phyloP scores from a whole-genome alignment of 163 green algal genomes.

The Prototheca cutis region DNA sequence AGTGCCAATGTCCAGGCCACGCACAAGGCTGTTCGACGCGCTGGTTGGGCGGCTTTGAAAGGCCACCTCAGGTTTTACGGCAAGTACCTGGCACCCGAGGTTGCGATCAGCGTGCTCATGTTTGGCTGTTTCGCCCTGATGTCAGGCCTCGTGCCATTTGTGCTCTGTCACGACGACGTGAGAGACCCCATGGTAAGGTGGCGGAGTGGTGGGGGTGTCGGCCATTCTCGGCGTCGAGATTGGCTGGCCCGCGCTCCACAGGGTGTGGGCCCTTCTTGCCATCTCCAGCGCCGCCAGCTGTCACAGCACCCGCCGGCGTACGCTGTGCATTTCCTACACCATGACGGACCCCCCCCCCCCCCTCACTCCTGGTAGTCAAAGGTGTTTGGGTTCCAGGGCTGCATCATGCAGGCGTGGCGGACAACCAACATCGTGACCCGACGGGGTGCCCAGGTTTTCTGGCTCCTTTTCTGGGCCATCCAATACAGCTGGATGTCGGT shows the following conservation, averaged over 20 bases:
- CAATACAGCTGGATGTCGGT: slow-evolving; percentile 20
- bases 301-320: no score
- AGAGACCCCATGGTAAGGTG: slow-evolving; percentile 19
- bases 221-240: no score
- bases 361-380: no score
- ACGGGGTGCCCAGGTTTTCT: slow-evolving; percentile 14
- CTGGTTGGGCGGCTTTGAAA: not conserved
- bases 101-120: slow-evolving; percentile 10
- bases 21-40: not conserved
- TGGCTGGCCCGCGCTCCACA: no score
- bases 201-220: not conserved
- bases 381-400: not conserved
- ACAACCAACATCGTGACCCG: not conserved
- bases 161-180: slow-evolving; percentile 18
- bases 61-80: slow-evolving; percentile 5
- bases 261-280: no score
- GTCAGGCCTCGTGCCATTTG: slow-evolving; percentile 15
- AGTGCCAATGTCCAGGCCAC: not conserved
- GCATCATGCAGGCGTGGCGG: not conserved
- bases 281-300: no score
- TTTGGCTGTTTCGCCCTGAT: slow-evolving; percentile 18
- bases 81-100: slow-evolving; percentile 11
- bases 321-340: no score
- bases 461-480: slow-evolving; percentile 25
- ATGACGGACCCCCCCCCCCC: no score